Conservation (phyloP, 129 eudicot genomes). For the Flaveria ramosissima region DNA sequence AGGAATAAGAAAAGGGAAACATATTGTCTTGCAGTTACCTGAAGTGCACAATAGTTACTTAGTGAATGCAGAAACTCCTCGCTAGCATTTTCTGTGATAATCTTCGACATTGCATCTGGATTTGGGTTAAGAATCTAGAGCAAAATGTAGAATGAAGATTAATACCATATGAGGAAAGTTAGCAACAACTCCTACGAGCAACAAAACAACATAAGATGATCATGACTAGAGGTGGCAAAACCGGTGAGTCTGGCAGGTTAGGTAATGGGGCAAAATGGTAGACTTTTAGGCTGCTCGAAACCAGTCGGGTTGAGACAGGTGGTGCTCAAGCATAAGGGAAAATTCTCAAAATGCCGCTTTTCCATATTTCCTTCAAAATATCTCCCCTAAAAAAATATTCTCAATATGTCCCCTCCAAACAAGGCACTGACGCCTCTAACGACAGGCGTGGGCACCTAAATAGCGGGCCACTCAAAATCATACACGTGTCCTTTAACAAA, state of each 20-base stretch:
- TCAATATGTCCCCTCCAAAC: no score
- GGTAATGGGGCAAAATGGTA: neutral
- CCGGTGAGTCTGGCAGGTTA: neutral
- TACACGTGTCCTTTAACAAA: no score
- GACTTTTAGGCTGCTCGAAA: neutral
- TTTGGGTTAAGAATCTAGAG: slow-evolving; percentile 94
- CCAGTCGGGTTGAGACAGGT: neutral
- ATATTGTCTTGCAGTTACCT: slow-evolving; percentile 50
- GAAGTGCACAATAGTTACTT: slow-evolving; percentile 98
- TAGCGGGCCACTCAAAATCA: no score
- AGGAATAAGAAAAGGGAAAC: neutral
- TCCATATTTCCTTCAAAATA: no score
- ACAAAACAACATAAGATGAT: neutral
- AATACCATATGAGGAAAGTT: slow-evolving; percentile 10
- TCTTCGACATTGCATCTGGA: slow-evolving; percentile 99
- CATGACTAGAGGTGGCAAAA: no score
- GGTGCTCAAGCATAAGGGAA: neutral
- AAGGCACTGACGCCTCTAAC: no score
- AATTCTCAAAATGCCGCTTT: no score
- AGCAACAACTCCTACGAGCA: slow-evolving; percentile 5
- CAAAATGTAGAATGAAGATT: slow-evolving; percentile 14
- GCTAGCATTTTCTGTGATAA: slow-evolving; percentile 93
- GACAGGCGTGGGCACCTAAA: no score
- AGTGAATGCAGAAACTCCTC: slow-evolving; percentile 88
- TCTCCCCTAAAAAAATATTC: no score